Base-by-base conservation (phyloP, 768 basidiomycete species). In the Russula griseocarnosa region DNA sequence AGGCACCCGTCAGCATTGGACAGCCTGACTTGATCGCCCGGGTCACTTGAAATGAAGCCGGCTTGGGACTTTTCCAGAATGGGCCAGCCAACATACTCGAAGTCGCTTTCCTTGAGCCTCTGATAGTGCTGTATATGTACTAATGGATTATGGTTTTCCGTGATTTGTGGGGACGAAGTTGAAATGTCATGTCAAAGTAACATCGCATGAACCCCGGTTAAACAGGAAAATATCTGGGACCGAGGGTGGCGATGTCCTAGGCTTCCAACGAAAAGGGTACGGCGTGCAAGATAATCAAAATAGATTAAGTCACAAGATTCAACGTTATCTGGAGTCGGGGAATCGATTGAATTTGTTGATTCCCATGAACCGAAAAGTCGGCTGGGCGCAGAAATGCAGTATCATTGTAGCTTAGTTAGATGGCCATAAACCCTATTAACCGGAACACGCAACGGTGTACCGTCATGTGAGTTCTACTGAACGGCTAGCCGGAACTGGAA, bases 261-360 rank as follows among this genome's bases (percentile, higher is more conserved):
- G 44, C 10, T n/a, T 34, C 42, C 44, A 22, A n/a, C n/a, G 10
- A 20, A n/a, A n/a, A 14, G 30, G 42, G 20, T 30, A 28, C 11
- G n/a, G n/a, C n/a, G 9, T 5, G 22, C 18, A 28, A 13, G 20
- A 32, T 32, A 46, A 20, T 18, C 42, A 28, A 4, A 34, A n/a
- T 13, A 47, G 28, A 46, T 58, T 46, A 47, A 58, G 56, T 22
- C 30, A 58, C 44, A 46, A 58, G 42, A 58, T 47, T 34, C 26
- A 20, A 42, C 30, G 18, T 30, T 42, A 26, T 22, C 26, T 13
- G 42, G 20, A 13, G 22, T 20, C 36, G 18, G 26, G 55, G 8
- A n/a, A 22, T n/a, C 14, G 28, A 28, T 20, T 11, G 20, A 28
- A 32, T 14, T 7, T 47, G 16, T n/a, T 50, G 42, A 44, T 46